Evolutionary conservation across 768 basidiomycete species (phyloP).

Genomic region (Clavulina sp.): DNA sequence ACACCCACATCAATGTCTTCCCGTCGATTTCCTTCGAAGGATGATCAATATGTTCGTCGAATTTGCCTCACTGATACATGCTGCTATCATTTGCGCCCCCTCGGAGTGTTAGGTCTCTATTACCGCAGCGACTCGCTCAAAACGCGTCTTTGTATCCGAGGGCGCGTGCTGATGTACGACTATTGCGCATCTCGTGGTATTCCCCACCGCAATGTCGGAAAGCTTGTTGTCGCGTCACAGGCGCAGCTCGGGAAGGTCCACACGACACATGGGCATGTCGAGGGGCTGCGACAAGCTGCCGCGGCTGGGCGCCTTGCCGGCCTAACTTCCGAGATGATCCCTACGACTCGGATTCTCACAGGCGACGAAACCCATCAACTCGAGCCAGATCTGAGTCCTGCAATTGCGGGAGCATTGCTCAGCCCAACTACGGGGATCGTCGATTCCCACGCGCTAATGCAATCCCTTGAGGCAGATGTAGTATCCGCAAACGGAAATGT

Average conservation of each 20-base stretch:
- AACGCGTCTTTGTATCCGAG: constrained; percentile 69
- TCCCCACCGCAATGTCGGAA: constrained; percentile 58
- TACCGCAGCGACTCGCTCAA: constrained; percentile 75
- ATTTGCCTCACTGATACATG: neutral
- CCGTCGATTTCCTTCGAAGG: too few relatives aligned
- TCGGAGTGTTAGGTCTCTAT: constrained; percentile 38
- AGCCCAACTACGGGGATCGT: constrained; percentile 82
- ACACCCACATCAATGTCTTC: too few relatives aligned
- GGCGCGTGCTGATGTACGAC: constrained; percentile 67
- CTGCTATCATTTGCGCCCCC: constrained; percentile 7
- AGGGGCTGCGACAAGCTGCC: constrained; percentile 31
- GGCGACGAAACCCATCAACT: constrained; percentile 49
- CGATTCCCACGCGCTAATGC: constrained; percentile 72
- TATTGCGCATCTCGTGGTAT: constrained; percentile 47
- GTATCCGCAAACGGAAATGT: constrained; percentile 47
- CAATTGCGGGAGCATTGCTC: constrained; percentile 59
- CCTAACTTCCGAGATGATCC: constrained; percentile 24
- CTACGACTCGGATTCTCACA: constrained; percentile 51
- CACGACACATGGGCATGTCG: constrained; percentile 29
- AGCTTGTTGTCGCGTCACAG: constrained; percentile 68
- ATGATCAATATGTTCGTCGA: neutral
- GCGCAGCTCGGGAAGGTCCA: constrained; percentile 57
- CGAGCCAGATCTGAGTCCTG: constrained; percentile 65
- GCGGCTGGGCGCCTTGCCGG: constrained; percentile 31
- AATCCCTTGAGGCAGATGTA: constrained; percentile 68